Evolutionary conservation across 1,139 yeast genomes (phyloP).

Genomic region (Sugiyamaella neomexicana): DNA sequence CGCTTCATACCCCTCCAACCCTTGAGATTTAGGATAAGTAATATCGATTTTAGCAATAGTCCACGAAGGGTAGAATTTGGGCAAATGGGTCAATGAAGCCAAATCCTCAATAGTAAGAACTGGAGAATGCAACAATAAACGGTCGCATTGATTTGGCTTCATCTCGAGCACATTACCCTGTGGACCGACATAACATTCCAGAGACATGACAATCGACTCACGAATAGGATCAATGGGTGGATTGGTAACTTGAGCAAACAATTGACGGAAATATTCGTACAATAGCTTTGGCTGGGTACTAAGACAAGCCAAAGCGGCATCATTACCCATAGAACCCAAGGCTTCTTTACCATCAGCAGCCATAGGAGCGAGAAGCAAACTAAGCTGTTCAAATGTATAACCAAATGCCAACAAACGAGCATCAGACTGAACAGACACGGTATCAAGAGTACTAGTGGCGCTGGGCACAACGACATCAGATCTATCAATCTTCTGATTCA

Average conservation of each 20-base stretch:
- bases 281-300: slow-evolving; percentile 88
- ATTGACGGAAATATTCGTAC: slow-evolving; percentile 92
- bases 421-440: slow-evolving; percentile 63
- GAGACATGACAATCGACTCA: slow-evolving; percentile 94
- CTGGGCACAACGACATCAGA: slow-evolving; percentile 41
- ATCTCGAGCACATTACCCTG: slow-evolving; percentile 94
- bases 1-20: slow-evolving; percentile 78
- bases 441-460: slow-evolving; percentile 36
- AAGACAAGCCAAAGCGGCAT: slow-evolving; percentile 93
- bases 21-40: slow-evolving; percentile 82
- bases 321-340: slow-evolving; percentile 98
- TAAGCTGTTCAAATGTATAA: slow-evolving; percentile 87
- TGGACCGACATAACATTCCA: slow-evolving; percentile 96
- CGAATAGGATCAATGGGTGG: slow-evolving; percentile 99
- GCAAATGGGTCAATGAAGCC: slow-evolving; percentile 68
- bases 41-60: slow-evolving; percentile 78
- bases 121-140: slow-evolving; percentile 81
- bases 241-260: slow-evolving; percentile 97
- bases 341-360: slow-evolving; percentile 90
- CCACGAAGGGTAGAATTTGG: slow-evolving; percentile 83
- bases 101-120: slow-evolving; percentile 73
- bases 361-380: slow-evolving; percentile 87
- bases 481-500: slow-evolving; percentile 56
- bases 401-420: slow-evolving; percentile 86
- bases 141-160: slow-evolving; percentile 88